These are phyloP conservation scores for Secale cereale DNA, from an alignment of 176 grass and related monocot species.

Conservation along the genomic window DNA sequence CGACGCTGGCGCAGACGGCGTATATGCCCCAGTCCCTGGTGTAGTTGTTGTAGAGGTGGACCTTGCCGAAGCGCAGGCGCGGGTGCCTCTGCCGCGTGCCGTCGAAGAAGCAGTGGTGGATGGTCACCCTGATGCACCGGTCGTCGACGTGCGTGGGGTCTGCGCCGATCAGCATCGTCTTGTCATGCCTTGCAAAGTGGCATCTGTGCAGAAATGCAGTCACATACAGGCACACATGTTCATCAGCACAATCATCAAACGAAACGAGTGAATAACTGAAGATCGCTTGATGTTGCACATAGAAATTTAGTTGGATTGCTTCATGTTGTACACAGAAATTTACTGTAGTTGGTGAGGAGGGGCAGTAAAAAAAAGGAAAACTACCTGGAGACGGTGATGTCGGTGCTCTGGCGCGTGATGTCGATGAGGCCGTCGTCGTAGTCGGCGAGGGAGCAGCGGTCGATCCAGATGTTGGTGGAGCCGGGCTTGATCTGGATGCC, in stretches of 20 bases:
- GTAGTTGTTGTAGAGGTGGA: conserved; percentile 93
- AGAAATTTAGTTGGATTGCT: not conserved
- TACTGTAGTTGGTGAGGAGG: too few relatives aligned
- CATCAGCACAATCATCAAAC: not conserved
- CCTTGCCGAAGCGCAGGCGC: conserved; percentile 73
- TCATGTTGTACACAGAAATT: too few relatives aligned
- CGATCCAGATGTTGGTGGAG: conserved; percentile 68
- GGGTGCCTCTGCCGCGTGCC: conserved; percentile 82
- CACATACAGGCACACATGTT: not conserved
- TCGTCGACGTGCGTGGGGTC: conserved; percentile 53
- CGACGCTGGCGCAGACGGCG: conserved; percentile 60
- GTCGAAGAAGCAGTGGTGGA: conserved; percentile 91
- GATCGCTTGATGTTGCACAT: not conserved
- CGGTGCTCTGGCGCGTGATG: conserved; percentile 73
- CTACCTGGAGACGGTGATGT: conserved; percentile 68
- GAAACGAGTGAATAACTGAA: not conserved
- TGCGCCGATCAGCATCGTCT: conserved; percentile 82
- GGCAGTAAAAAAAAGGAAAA: not conserved
- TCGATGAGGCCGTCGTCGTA: conserved; percentile 85
- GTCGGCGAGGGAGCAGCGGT: conserved; percentile 62
- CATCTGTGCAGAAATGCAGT: not conserved
- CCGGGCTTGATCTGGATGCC: conserved; percentile 72
- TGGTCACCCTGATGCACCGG: conserved; percentile 67
- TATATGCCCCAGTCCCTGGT: conserved; percentile 73
- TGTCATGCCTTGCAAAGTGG: conserved; percentile 66